Evolutionary conservation across 257 asterid genomes (phyloP).

Genomic region (Plantago elongata): DNA sequence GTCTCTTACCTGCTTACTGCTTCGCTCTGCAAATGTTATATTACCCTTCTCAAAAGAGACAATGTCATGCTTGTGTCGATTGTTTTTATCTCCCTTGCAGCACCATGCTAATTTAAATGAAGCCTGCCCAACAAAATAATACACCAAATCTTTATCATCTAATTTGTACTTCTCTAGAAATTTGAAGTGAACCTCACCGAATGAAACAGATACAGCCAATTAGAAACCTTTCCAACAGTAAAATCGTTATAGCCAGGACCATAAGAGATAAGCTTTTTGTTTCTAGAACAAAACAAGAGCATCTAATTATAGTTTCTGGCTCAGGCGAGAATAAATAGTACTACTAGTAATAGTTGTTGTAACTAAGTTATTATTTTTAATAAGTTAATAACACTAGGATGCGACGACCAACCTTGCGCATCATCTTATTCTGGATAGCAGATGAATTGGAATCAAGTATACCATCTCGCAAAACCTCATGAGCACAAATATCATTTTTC

Average conservation of each 20-base stretch:
- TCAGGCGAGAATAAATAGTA: neutral
- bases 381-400: slow-evolving; percentile 2
- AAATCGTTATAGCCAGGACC: too few species aligned
- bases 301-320: too few species aligned
- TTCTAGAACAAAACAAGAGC: too few species aligned
- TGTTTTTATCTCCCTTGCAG: slow-evolving; percentile 86
- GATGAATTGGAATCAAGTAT: slow-evolving; percentile 35
- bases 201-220: too few species aligned
- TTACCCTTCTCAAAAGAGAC: slow-evolving; percentile 95
- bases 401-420: slow-evolving; percentile 50
- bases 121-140: slow-evolving; percentile 51
- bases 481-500: slow-evolving; percentile 58
- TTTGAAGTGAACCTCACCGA: too few species aligned
- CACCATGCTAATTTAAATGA: slow-evolving; percentile 90
- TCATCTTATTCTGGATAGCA: slow-evolving; percentile 42
- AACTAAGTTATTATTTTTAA: too few species aligned
- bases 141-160: neutral
- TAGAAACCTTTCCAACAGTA: too few species aligned
- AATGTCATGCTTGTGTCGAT: slow-evolving; percentile 85
- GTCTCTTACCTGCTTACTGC: slow-evolving; percentile 74
- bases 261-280: too few species aligned
- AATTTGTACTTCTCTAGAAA: too few species aligned
- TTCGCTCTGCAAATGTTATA: slow-evolving; percentile 91
- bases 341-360: too few species aligned
- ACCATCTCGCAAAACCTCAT: slow-evolving; percentile 58